Base-by-base conservation (phyloP, 352 stramenopile species). In the Globisporangium mamillatum region DNA sequence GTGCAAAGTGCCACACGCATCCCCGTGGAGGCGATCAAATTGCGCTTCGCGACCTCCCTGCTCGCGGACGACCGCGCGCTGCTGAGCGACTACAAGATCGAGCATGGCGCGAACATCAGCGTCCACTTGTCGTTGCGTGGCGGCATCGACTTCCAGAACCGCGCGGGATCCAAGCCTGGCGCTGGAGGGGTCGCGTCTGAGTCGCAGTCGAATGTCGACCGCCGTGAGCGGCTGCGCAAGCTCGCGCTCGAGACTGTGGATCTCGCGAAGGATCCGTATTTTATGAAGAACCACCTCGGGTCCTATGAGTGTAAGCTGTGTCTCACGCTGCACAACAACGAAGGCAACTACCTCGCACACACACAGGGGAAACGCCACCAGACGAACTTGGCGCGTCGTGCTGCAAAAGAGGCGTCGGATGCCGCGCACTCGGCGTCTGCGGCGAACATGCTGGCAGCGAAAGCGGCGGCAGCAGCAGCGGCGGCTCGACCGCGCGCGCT, bases 221-320 rank as follows among this genome's bases (percentile, higher is more conserved):
- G 96, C 20, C 96, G 98, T 73, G 97, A 99, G 77, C 89, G 98
- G 0, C 81, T 99, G 61, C 86, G 95, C 25, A 98, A 99, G 79
- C 80, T 99, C 44, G 98, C 97, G n/a, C 86, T 99, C 63, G 98
- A 99, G 88, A 99, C 95, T 5, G 93, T 99, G 65, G 98, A 99
- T 79, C 81, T 99, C 38, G 97, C 95, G 32, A 99, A 99, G 72
- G 97, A 99, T 74, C 98, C 98, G 53, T 99, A 99, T 81, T 97
- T 99, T 56, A 98, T 99, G 90, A 93, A 98, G 68, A 99, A 99
- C 81, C 97, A 99, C 79, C 78, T 99, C 52, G 98, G 98, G 65
- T 98, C 92, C 9, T 99, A 99, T 77, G 98, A 99, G 84, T 99
- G 98, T 72, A 99, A 99, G 78, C 78, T 99, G 6, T 99, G 98